phyloP scores from a whole-genome alignment of 768 basidiomycete genomes.

The Mycena galericulata region DNA sequence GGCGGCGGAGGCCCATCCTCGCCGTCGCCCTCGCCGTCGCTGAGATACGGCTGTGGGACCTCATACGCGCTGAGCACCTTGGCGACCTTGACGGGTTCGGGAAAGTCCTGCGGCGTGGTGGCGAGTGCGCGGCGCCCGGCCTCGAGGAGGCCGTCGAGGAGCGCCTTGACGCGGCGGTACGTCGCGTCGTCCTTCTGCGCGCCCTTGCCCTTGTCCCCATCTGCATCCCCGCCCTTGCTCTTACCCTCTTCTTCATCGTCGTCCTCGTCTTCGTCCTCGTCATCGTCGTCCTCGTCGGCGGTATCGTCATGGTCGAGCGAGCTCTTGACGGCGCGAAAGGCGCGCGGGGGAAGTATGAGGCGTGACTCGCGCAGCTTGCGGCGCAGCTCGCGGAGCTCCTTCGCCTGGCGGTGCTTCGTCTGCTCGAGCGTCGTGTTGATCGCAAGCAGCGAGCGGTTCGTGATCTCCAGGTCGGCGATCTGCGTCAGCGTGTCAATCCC shows the following conservation, averaged over 20 bases:
- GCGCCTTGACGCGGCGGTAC: constrained; percentile 72
- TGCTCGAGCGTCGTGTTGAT: constrained; percentile 89
- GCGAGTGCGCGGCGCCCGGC: constrained; percentile 73
- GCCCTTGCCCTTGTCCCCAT: constrained; percentile 47
- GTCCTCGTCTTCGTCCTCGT: constrained; percentile 59
- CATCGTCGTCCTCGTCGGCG: constrained; percentile 61
- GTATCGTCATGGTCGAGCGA: constrained; percentile 58
- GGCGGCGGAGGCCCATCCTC: constrained; percentile 25
- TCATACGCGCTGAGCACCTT: constrained; percentile 84
- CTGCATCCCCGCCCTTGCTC: constrained; percentile 57
- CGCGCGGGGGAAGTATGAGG: constrained; percentile 77
- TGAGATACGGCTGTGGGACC: constrained; percentile 50
- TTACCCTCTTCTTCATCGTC: constrained; percentile 62
- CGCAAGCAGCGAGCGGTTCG: constrained; percentile 85
- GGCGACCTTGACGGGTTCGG: constrained; percentile 57
- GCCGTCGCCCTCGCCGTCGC: constrained; percentile 46
- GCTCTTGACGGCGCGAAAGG: constrained; percentile 67
- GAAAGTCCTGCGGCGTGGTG: constrained; percentile 64
- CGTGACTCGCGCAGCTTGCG: constrained; percentile 87
- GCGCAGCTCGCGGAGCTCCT: constrained; percentile 87
- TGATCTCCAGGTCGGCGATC: constrained; percentile 95
- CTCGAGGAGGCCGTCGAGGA: constrained; percentile 73
- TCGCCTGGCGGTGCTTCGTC: constrained; percentile 81
- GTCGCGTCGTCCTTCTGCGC: constrained; percentile 63
- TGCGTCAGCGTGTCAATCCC: constrained; percentile 42